These are phyloP conservation scores for Ammopiptanthus mongolicus DNA, from an alignment of 306 rosid genomes.

Conservation along the genomic window DNA sequence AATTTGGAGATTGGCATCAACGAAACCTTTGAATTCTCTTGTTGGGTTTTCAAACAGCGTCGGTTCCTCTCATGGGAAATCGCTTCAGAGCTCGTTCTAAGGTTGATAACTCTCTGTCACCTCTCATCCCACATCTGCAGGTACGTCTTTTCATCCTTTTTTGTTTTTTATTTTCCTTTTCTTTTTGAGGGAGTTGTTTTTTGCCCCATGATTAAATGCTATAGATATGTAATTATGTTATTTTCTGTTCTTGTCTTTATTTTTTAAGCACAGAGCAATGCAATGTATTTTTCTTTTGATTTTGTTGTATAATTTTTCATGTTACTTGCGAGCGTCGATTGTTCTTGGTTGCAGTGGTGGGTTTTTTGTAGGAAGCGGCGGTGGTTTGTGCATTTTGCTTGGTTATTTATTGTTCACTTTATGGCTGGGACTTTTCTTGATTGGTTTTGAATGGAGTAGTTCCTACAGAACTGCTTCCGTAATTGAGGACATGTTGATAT, in stretches of 20 bases:
- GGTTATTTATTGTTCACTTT: too few relatives aligned
- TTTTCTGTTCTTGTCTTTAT: neutral
- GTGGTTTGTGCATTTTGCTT: too few relatives aligned
- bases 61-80: slow-evolving; percentile 14
- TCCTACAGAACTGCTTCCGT: too few relatives aligned
- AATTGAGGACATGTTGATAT: too few relatives aligned
- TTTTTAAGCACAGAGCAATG: neutral
- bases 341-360: neutral
- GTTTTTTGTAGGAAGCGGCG: neutral
- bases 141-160: neutral
- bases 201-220: neutral
- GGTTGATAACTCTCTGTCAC: neutral
- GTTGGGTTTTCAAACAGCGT: neutral
- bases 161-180: too few relatives aligned
- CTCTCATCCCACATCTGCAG: neutral
- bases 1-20: neutral
- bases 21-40: neutral
- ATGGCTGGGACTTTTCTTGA: neutral
- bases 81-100: slow-evolving; percentile 6
- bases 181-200: too few relatives aligned
- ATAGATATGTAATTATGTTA: neutral
- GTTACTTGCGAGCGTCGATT: neutral
- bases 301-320: neutral
- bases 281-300: neutral
- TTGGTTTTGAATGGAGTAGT: too few relatives aligned